Conservation (phyloP, 306 rosid genomes). For the Delonix regia region DNA sequence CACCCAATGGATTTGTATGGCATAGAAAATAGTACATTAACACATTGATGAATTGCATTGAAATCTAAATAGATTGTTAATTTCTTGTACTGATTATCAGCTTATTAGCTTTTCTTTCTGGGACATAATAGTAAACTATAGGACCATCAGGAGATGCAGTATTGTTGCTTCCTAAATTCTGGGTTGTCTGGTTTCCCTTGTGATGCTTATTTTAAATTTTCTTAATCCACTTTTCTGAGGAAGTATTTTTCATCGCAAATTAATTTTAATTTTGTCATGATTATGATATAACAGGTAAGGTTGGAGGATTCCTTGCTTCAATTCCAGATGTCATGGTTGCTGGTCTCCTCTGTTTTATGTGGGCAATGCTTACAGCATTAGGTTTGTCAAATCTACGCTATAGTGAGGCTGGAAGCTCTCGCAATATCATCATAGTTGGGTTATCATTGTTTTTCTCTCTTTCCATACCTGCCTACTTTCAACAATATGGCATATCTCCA, state of each 20-base stretch:
- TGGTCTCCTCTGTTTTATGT: slow-evolving; percentile 96
- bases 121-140: background rate
- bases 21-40: background rate
- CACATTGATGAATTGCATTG: background rate
- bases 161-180: slow-evolving; percentile 51
- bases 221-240: background rate
- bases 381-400: slow-evolving; percentile 98
- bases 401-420: slow-evolving; percentile 99
- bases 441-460: slow-evolving; percentile 91
- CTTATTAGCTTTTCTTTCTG: background rate
- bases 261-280: slow-evolving; percentile 17
- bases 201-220: slow-evolving; percentile 14
- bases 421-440: slow-evolving; percentile 94
- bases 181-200: slow-evolving; percentile 64
- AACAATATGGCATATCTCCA: slow-evolving; percentile 88
- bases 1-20: background rate
- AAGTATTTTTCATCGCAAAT: background rate
- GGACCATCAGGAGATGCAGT: background rate
- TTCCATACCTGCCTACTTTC: slow-evolving; percentile 95
- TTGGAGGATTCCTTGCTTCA: slow-evolving; percentile 97
- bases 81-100: background rate
- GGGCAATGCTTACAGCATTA: slow-evolving; percentile 97
- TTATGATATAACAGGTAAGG: slow-evolving; percentile 69
- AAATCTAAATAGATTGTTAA: background rate
- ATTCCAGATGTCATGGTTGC: slow-evolving; percentile 98